These are phyloP conservation scores for Didymella pinodella DNA, from an alignment of 2,329 filamentous ascomycete species.

Conservation along the genomic window DNA sequence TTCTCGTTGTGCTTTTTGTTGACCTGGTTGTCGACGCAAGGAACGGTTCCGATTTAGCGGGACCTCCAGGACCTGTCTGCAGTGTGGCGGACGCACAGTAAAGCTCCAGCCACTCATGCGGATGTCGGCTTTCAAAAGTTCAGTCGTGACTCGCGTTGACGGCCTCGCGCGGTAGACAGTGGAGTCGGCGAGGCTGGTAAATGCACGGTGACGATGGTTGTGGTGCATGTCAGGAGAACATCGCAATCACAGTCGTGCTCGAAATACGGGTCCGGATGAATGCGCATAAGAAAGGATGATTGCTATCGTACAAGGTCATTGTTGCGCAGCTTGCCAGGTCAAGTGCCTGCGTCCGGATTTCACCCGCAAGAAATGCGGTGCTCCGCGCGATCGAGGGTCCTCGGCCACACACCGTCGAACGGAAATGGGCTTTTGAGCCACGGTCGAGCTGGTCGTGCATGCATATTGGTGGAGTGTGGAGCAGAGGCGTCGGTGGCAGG, in stretches of 20 bases:
- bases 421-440: constrained; percentile 30
- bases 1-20: constrained; percentile 29
- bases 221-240: constrained; percentile 23
- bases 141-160: constrained; percentile 15
- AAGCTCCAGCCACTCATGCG: constrained; percentile 20
- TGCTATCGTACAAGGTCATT: constrained; percentile 8
- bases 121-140: constrained; percentile 10
- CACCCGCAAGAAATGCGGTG: constrained; percentile 5
- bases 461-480: constrained; percentile 27
- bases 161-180: constrained; percentile 14
- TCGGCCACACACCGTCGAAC: constrained; percentile 21
- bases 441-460: constrained; percentile 35
- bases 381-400: neutral
- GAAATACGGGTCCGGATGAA: constrained; percentile 18
- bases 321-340: constrained; percentile 9
- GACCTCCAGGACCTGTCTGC: neutral
- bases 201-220: constrained; percentile 22
- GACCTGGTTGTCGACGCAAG: constrained; percentile 8
- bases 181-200: constrained; percentile 14
- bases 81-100: constrained; percentile 12
- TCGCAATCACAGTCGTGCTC: constrained; percentile 26
- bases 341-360: neutral
- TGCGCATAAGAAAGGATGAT: constrained; percentile 19
- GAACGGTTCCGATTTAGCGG: neutral
- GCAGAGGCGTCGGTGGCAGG: constrained; percentile 21